Evolutionary conservation across 495 filamentous ascomycete genomes (phyloP).

Genomic region (Thermochaetoides thermophila): DNA sequence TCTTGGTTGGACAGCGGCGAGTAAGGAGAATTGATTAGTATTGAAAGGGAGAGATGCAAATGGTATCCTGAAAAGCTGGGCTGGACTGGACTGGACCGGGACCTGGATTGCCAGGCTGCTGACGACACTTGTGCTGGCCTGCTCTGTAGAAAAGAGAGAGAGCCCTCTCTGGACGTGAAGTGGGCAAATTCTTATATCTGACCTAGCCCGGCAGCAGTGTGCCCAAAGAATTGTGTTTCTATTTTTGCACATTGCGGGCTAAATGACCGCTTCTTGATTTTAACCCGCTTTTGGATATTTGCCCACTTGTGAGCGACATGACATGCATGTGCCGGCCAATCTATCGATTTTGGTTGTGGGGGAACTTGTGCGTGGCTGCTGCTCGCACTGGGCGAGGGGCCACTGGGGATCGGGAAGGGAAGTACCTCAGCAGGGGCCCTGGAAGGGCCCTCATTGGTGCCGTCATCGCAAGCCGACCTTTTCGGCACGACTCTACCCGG

Average conservation of each 20-base stretch:
- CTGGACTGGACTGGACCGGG: conserved; percentile 28
- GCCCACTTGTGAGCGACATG: conserved; percentile 5
- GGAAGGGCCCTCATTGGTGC: conserved; percentile 29
- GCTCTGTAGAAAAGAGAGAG: conserved; percentile 20
- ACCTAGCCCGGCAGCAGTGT: conserved; percentile 11
- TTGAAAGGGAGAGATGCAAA: conserved; percentile 13
- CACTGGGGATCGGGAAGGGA: conserved; percentile 5
- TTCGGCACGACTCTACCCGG: conserved; percentile 26
- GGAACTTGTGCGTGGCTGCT: conserved; percentile 1
- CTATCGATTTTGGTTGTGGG: no score
- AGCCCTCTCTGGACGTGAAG: conserved; percentile 13
- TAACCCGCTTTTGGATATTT: conserved; percentile 14
- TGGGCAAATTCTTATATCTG: conserved; percentile 38
- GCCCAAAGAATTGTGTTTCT: conserved; percentile 14
- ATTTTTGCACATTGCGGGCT: conserved; percentile 26
- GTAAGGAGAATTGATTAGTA: conserved; percentile 23
- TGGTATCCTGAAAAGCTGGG: conserved; percentile 19
- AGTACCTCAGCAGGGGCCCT: conserved; percentile 6
- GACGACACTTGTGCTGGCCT: no score
- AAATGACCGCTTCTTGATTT: conserved; percentile 22
- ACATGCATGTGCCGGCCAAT: no score
- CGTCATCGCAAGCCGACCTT: conserved; percentile 21
- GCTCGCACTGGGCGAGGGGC: conserved; percentile 12
- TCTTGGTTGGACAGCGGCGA: conserved; percentile 23
- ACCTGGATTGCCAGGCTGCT: conserved; percentile 33